Evolutionary conservation across 768 basidiomycete genomes (phyloP), one percentile per base, ranked within the genome.

Genomic region (Trametes punicea): DNA sequence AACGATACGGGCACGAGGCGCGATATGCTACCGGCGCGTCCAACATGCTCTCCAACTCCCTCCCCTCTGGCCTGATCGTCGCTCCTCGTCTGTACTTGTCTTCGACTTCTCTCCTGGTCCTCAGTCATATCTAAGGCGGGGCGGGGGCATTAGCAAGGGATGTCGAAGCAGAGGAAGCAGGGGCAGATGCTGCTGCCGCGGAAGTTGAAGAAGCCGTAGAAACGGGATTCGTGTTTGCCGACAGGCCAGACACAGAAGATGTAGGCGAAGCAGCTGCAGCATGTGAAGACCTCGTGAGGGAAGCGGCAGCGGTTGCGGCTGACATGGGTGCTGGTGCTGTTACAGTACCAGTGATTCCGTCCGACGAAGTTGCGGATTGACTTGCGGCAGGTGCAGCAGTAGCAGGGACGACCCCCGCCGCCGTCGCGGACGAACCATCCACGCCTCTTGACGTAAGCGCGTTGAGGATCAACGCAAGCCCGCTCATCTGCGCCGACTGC

Each of bases 401-500:
- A 26, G 45, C 33, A 21, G 41, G 13, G 40, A 38, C 30, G 23
- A 52, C 42, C 4, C 29, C 30, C 2, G 27, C 27, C 10, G 48
- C 39, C 4, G 27, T 47, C 11, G 50, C 30, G 6, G 26, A 7
- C 33, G 57, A 45, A 36, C 62, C 50, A 34, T 63, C 46, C 33
- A 62, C 61, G 38, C 71, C 67, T 60, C 80, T 76, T 25, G 81
- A 77, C 77, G 88, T 84, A 60, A 90, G 68, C 2, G 85, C 82
- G 69, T 88, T 90, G 58, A 91, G 69, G 10, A 91, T 73, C 59
- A 85, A 73, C 18, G 87, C 87, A 61, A 90, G 63, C 13, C 88
- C 87, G 65, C 78, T 87, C 83, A 88, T 85, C 64, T 92, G 90
- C n/a, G 81, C 74, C 16, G 82, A 76, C 68, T 89, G 85, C 51